Conservation (phyloP, 139 green algal genomes). For the Closterium sp. region DNA sequence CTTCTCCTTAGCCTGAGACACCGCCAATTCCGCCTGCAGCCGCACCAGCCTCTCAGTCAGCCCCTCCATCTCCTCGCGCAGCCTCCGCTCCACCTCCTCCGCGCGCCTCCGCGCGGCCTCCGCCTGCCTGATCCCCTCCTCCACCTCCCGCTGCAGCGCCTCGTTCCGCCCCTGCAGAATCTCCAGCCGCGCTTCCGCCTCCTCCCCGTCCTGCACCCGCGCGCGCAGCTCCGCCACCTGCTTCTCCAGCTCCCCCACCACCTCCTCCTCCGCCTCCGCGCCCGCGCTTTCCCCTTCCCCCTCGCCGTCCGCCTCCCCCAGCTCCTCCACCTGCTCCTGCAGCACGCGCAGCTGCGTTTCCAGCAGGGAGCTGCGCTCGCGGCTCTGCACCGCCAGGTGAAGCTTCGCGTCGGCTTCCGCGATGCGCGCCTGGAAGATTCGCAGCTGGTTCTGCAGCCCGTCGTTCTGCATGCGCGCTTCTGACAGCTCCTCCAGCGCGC, state of each 20-base stretch:
- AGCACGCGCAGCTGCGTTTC: constrained; percentile 35
- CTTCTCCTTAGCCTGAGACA: not conserved
- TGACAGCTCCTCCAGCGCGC: constrained; percentile 44
- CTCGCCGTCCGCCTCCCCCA: not conserved
- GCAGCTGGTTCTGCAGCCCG: constrained; percentile 15
- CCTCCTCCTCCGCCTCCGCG: not conserved
- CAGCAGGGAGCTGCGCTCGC: constrained; percentile 24
- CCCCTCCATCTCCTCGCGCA: not conserved
- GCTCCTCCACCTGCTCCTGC: constrained; percentile 34
- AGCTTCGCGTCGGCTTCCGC: constrained; percentile 39
- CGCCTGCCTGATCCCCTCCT: not conserved
- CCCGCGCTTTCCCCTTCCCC: not conserved
- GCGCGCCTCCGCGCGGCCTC: not conserved
- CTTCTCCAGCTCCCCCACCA: not conserved
- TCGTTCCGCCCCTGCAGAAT: not conserved
- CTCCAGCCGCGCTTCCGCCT: not conserved
- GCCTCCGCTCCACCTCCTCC: not conserved
- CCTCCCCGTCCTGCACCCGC: constrained; percentile 14
- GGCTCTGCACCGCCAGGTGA: constrained; percentile 23
- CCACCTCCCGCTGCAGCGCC: not conserved
- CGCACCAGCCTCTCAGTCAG: not conserved
- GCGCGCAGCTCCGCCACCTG: not conserved
- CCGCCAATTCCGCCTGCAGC: not conserved
- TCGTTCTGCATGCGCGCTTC: constrained; percentile 12
- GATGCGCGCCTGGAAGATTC: constrained; percentile 31